Evolutionary conservation across 176 grass and related monocot genomes (phyloP).

Genomic region (Canna indica): DNA sequence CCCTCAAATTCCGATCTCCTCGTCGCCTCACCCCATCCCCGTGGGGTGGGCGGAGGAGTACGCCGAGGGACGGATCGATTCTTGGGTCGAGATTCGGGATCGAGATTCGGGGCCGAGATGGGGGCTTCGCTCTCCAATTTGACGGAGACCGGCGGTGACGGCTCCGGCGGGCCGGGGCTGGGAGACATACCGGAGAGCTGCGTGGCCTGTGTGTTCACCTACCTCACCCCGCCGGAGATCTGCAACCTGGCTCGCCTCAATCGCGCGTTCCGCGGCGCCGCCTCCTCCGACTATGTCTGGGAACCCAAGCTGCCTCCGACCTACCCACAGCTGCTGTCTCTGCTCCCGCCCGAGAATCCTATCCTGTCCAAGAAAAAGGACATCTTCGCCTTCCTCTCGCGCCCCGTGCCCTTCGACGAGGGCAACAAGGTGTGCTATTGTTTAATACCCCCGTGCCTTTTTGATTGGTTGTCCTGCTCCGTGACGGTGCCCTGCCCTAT

Average conservation of each 20-base stretch:
- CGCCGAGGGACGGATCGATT: background rate
- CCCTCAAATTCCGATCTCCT: background rate
- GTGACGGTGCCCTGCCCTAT: background rate
- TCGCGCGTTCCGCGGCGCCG: constrained; percentile 12
- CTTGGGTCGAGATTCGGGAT: background rate
- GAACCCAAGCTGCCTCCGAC: constrained; percentile 11
- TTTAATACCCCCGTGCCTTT: background rate
- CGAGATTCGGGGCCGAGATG: background rate
- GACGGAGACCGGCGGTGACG: background rate
- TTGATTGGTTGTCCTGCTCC: background rate
- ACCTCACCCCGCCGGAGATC: constrained; percentile 19
- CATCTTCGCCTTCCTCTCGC: constrained; percentile 17
- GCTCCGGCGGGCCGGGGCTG: constrained; percentile 7
- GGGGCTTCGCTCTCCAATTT: constrained; percentile 9
- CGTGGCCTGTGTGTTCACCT: constrained; percentile 16
- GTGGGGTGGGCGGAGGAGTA: background rate
- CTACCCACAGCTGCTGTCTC: constrained; percentile 7
- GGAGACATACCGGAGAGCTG: constrained; percentile 21
- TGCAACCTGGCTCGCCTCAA: constrained; percentile 19
- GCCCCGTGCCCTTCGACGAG: constrained; percentile 9
- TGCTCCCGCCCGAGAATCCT: background rate
- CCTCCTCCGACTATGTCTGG: constrained; percentile 15
- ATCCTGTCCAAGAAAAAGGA: constrained; percentile 17
- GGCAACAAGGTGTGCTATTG: background rate
- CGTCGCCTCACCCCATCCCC: background rate